A percentile compares a stretch with the other conserved stretches of the same genome.
Conservation (phyloP, 495 filamentous ascomycete genomes). For the Podospora australis region DNA sequence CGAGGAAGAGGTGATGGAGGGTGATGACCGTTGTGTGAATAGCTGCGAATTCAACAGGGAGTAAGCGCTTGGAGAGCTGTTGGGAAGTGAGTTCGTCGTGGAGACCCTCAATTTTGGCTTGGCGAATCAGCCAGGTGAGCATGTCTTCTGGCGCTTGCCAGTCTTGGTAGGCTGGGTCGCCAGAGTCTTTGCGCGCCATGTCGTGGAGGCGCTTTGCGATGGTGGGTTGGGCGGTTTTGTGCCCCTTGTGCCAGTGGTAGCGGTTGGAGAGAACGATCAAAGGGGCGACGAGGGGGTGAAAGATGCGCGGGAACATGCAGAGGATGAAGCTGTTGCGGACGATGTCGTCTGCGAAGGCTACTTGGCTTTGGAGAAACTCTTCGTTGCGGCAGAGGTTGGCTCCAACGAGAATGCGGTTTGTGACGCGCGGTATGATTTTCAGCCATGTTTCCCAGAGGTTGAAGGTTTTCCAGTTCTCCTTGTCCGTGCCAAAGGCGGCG, state of each 20-base stretch:
- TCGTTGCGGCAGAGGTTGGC: conserved; percentile 20
- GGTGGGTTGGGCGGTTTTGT: conserved; percentile 17
- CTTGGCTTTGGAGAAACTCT: conserved; percentile 23
- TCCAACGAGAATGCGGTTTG: conserved; percentile 29
- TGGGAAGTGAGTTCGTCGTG: conserved; percentile 13
- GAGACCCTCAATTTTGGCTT: conserved; percentile 24
- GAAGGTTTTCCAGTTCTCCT: conserved; percentile 26
- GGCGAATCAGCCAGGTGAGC: conserved; percentile 32
- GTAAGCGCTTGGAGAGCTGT: conserved; percentile 29
- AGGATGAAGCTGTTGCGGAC: conserved; percentile 30
- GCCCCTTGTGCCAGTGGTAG: conserved; percentile 23
- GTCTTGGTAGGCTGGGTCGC: no score
- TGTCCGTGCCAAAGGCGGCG: conserved; percentile 23
- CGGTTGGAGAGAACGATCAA: conserved; percentile 24
- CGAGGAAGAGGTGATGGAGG: conserved; percentile 35
- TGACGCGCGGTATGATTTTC: conserved; percentile 25
- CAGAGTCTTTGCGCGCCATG: conserved; percentile 18
- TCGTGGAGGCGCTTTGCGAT: conserved; percentile 26
- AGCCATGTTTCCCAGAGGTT: conserved; percentile 32
- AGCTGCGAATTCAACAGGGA: conserved; percentile 38
- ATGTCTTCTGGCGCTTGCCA: conserved; percentile 27
- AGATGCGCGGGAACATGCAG: conserved; percentile 28
- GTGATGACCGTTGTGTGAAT: conserved; percentile 45
- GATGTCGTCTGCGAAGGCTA: conserved; percentile 28
- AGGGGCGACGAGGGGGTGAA: conserved; percentile 28